These are phyloP conservation scores for Lachancea kluyveri DNA, from an alignment of 805 yeast genomes.

Conservation along the genomic window DNA sequence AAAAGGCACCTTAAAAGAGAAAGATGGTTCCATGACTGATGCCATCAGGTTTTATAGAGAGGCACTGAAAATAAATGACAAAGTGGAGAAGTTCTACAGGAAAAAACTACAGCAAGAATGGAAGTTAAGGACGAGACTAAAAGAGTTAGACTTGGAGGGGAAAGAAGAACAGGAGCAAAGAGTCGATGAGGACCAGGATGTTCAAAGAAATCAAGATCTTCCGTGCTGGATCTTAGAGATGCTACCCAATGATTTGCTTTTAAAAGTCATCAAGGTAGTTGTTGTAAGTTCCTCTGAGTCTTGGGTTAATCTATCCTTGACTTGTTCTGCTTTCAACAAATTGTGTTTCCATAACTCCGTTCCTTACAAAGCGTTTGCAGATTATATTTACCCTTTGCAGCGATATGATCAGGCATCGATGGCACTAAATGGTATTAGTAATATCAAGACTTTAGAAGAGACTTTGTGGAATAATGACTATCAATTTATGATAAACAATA, in stretches of 20 bases:
- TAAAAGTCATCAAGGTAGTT: conserved; percentile 43
- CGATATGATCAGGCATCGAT: conserved; percentile 41
- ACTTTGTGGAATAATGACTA: conserved; percentile 36
- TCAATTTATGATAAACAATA: conserved; percentile 34
- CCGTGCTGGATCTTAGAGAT: conserved; percentile 39
- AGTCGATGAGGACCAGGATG: conserved; percentile 10
- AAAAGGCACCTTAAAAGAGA: conserved; percentile 64
- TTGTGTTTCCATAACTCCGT: conserved; percentile 48
- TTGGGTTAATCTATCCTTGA: conserved; percentile 56
- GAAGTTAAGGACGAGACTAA: conserved; percentile 1
- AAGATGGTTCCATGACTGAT: conserved; percentile 71
- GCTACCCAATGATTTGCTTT: conserved; percentile 55
- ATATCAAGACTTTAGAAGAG: conserved; percentile 33
- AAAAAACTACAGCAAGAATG: conserved; percentile 36
- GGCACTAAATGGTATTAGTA: conserved; percentile 32
- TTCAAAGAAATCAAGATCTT: conserved; percentile 20
- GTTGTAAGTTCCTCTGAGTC: conserved; percentile 47
- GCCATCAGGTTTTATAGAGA: conserved; percentile 67
- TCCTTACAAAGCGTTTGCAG: conserved; percentile 46
- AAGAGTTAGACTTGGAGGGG: conserved; percentile 7
- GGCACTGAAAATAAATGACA: conserved; percentile 51
- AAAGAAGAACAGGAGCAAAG: conserved; percentile 7
- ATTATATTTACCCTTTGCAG: conserved; percentile 48
- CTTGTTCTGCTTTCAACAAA: conserved; percentile 52
- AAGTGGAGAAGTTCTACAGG: conserved; percentile 66